Base-by-base conservation (phyloP, 2,329 filamentous ascomycete species). In the Diplodia scrobiculata region DNA sequence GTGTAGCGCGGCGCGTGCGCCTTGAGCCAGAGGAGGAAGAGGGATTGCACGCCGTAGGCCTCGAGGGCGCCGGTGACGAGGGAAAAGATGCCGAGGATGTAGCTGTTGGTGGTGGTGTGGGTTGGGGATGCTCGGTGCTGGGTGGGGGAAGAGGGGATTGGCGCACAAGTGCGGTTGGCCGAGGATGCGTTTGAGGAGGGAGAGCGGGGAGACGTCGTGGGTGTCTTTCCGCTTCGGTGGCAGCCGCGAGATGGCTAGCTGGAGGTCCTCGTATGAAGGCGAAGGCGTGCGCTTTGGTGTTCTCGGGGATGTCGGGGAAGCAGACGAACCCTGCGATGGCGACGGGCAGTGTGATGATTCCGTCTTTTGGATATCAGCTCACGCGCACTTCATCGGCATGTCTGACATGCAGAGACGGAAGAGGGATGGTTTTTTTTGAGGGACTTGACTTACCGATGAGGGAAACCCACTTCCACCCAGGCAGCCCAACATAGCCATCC, bases 1-100 rank as follows among this genome's bases (percentile, higher is more conserved):
- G 34, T 11, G 83, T 78, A 68, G 86, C 82, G 0, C 78, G 59
- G 0, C 84, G 77, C 0, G 78, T 71, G 53, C 17, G 62, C 67
- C 52, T 74, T 74, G 62, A 76, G 71, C 70, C 71, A 76, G 27
- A 76, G 68, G 1, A 76, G 67, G 67, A 74, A 74, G 55, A 72
- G 71, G 19, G 71, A 52, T 48, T 65, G 63, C 11, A 65, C 63
- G 52, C 27, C 34, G 63, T 65, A 77, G 1, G 75, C 77, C 64
- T 79, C 77, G 4, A 79, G 72, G 14, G 74, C 74, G 41, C 73
- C 75, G 21, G 71, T 72, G 34, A 77, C 69, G 14, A 77, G 70
- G 0, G 79, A 79, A 69, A 79, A 81, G 0, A 73, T 63, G 62
- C 77, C 77, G 5, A 79, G 71, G 9, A 81, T 72, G 68, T 79